These are phyloP conservation scores for Rhynchosporium agropyri DNA, from an alignment of 2,329 filamentous ascomycete genomes.

Conservation along the genomic window DNA sequence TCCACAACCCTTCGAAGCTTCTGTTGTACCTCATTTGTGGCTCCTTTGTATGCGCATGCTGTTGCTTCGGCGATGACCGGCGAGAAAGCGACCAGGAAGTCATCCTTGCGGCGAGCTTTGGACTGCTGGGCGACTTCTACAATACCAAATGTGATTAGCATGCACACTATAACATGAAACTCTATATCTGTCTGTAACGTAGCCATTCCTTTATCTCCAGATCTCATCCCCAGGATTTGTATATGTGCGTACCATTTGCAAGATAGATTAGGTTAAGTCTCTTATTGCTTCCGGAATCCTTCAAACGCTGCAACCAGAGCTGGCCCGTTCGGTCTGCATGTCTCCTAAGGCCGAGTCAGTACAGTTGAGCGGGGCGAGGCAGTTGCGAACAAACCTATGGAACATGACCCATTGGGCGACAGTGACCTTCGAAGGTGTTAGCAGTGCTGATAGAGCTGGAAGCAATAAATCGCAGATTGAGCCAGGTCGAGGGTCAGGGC, in stretches of 20 bases:
- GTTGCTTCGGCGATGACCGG: conserved; percentile 92
- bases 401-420: conserved; percentile 99
- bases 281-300: conserved; percentile 83
- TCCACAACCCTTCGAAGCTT: conserved; percentile 90
- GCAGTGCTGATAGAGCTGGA: conserved; percentile 6
- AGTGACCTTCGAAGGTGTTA: conserved; percentile 55
- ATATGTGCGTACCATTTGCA: conserved; percentile 74
- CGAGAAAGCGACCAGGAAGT: conserved; percentile 90
- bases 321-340: conserved; percentile 90
- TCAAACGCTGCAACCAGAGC: conserved; percentile 87
- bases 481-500: background rate
- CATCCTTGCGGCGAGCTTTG: conserved; percentile 86
- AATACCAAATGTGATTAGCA: conserved; percentile 33
- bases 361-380: conserved; percentile 13
- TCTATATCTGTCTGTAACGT: conserved; percentile 10
- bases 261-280: conserved; percentile 91
- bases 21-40: conserved; percentile 80
- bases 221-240: background rate
- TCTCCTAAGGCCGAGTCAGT: conserved; percentile 60
- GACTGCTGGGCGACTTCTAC: conserved; percentile 95
- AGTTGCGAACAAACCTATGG: conserved; percentile 77
- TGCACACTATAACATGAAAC: conserved; percentile 22
- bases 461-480: too few species aligned
- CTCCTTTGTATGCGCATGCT: conserved; percentile 85
- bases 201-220: background rate